Base-by-base conservation (phyloP, 1,284 basidiomycete species). In the Neolentinus lepideus region DNA sequence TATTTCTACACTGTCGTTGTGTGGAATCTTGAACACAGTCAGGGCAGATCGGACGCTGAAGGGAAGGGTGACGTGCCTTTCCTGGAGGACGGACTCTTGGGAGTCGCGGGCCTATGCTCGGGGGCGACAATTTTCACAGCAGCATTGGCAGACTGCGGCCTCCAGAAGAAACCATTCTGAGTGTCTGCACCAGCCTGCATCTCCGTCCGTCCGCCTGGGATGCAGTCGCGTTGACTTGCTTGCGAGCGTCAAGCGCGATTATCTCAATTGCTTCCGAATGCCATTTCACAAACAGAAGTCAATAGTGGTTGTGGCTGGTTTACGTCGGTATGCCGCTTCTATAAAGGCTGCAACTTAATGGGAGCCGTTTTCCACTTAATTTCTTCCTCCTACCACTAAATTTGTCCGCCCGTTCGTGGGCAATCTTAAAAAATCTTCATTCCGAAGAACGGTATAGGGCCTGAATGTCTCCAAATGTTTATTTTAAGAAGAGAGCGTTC, bases 1-100 rank as follows among this genome's bases (percentile, higher is more conserved):
- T 84, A 75, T 94, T 94, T 67, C 88, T 83, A 72, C 92, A 94
- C 66, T 92, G 85, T 51, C 88, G 80, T 67, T 88, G 86, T 26
- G 81, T 76, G 54, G 80, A 75, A 70, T 88, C 86, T 87, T 63
- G 54, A 25, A 50, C 47, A 26, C 47, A 21, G 25, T 25, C 27
- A 26, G 47, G 50, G 48, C 38, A 45, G 54, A 55, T 58, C 48
- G 58, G 47, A 21, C 55, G 58, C n/a, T n/a, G 10, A 52, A 55
- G 21, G 31, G 35, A 26, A 10, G 24, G 12, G 26, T 55, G 19
- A 66, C 68, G 54, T 59, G 78, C 79, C 78, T 65, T 72, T 73
- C 70, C 69, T 80, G 14, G 63, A 63, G 26, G 69, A 63, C 35
- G 62, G 55, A 11, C 27, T 25, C 57, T 67, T 67, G 25, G 70